These are phyloP conservation scores for Kwoniella dendrophila DNA, from an alignment of 768 basidiomycete species.

Conservation along the genomic window DNA sequence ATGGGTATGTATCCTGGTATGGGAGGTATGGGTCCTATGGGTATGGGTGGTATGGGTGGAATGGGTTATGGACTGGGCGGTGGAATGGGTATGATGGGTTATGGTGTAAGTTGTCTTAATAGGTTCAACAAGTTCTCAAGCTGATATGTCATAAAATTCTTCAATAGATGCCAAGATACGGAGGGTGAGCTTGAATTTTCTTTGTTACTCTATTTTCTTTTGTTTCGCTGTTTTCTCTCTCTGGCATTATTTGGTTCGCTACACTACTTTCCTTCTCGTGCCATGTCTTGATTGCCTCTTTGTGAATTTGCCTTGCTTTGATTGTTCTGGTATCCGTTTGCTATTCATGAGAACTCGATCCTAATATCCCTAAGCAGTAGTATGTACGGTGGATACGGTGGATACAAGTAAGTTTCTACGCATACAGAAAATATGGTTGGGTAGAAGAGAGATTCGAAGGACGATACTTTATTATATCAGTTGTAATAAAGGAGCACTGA, in stretches of 20 bases:
- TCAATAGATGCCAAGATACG: constrained; percentile 42
- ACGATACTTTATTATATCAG: background rate
- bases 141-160: background rate
- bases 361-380: no score
- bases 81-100: constrained; percentile 30
- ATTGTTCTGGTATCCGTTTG: constrained; percentile 6
- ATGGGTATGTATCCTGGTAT: constrained; percentile 27
- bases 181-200: constrained; percentile 28
- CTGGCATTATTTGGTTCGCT: background rate
- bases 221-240: background rate
- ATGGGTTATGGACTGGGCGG: constrained; percentile 30
- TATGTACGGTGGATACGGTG: constrained; percentile 23
- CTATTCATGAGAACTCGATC: no score
- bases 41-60: constrained; percentile 28
- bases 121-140: background rate
- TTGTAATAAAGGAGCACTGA: background rate
- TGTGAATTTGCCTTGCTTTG: background rate
- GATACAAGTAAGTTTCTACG: constrained; percentile 20
- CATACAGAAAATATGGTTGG: background rate
- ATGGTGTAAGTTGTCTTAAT: constrained; percentile 28
- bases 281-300: background rate
- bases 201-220: background rate
- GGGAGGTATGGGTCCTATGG: constrained; percentile 33
- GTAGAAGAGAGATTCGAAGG: background rate
- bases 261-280: background rate